Evolutionary conservation across 2,329 filamentous ascomycete genomes (phyloP).

Genomic region (Xylariomycetidae sp.): DNA sequence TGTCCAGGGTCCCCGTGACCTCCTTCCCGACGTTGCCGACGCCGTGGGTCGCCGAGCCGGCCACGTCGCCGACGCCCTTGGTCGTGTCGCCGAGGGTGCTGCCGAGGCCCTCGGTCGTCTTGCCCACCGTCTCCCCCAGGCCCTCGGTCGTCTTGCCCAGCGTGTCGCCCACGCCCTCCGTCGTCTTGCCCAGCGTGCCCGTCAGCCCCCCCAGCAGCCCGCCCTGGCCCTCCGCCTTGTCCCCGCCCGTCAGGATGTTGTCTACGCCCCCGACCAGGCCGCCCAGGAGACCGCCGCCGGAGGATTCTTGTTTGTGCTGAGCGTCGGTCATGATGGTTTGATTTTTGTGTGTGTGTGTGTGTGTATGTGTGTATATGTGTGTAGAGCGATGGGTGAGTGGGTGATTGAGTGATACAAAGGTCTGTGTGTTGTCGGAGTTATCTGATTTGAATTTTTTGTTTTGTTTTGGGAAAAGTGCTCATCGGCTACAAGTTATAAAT

Average conservation of each 20-base stretch:
- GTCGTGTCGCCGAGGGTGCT: constrained; percentile 23
- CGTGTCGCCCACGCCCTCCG: constrained; percentile 27
- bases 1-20: constrained; percentile 18
- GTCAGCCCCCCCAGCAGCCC: constrained; percentile 30
- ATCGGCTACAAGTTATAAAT: no score
- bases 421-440: no score
- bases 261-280: constrained; percentile 29
- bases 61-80: no score
- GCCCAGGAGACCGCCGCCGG: constrained; percentile 28
- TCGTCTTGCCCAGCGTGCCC: constrained; percentile 24
- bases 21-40: constrained; percentile 26
- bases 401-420: no score
- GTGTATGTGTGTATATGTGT: no score
- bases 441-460: no score
- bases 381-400: no score
- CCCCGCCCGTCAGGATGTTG: constrained; percentile 33
- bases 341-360: neutral
- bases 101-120: constrained; percentile 18
- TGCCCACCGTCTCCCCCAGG: constrained; percentile 14
- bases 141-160: constrained; percentile 26
- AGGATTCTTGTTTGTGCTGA: constrained; percentile 7
- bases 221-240: constrained; percentile 32
- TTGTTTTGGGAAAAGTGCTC: no score
- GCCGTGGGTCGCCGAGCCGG: no score
- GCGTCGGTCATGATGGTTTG: constrained; percentile 11